These are phyloP conservation scores for Venturia asperata DNA, from an alignment of 2,329 filamentous ascomycete species.

Conservation along the genomic window DNA sequence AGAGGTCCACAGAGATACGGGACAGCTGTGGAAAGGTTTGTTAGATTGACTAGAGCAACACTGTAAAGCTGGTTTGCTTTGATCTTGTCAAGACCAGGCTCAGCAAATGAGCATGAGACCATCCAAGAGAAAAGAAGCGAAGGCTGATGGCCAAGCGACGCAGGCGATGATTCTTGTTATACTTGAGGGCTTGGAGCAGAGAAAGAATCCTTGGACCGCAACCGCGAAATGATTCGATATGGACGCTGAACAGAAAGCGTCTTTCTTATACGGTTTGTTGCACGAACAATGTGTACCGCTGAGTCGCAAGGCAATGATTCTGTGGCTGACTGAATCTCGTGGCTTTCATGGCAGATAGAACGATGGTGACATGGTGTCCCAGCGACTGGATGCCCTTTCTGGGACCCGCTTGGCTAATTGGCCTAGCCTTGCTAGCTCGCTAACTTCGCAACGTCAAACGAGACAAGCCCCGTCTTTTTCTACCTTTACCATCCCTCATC, in stretches of 20 bases:
- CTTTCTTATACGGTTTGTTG: background rate
- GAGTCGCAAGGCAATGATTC: background rate
- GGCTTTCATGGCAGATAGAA: background rate
- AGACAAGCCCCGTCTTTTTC: background rate
- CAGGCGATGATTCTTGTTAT: background rate
- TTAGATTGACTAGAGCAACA: too few relatives aligned
- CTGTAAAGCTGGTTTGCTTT: too few relatives aligned
- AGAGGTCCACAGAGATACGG: too few relatives aligned
- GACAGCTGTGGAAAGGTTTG: too few relatives aligned
- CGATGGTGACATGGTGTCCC: background rate
- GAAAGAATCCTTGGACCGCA: background rate
- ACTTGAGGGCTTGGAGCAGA: background rate
- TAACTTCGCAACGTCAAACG: background rate
- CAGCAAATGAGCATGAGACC: background rate
- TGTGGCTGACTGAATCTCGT: background rate
- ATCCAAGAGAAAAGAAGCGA: background rate
- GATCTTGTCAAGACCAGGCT: background rate
- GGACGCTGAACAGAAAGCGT: background rate
- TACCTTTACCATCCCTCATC: background rate
- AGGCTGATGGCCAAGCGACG: background rate
- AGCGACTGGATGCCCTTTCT: background rate
- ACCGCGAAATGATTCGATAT: background rate
- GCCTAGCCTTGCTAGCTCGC: background rate
- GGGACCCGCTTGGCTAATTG: background rate
- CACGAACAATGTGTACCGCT: background rate